Conservation (phyloP, 306 rosid genomes). For the Castanea crenata region DNA sequence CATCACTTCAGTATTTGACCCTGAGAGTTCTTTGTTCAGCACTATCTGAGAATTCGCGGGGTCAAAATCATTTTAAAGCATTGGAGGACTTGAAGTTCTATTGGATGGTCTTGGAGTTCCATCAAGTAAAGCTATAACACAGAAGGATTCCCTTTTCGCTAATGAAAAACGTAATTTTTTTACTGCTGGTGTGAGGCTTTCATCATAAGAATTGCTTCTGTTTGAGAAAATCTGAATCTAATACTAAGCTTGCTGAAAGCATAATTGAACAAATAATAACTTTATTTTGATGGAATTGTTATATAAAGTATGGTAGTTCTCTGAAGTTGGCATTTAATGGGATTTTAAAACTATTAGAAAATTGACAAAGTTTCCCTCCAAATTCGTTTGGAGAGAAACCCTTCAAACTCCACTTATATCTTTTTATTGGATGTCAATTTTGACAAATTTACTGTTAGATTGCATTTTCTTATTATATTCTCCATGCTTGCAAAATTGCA, state of each 20-base stretch:
- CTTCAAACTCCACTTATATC: too few relatives aligned
- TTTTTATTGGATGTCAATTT: too few relatives aligned
- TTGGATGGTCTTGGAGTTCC: slow-evolving; percentile 94
- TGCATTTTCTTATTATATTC: too few relatives aligned
- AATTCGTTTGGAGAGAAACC: too few relatives aligned
- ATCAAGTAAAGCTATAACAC: slow-evolving; percentile 55
- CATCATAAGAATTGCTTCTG: slow-evolving; percentile 1
- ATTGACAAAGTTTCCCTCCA: background rate
- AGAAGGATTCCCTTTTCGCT: slow-evolving; percentile 37
- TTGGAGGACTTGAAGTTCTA: slow-evolving; percentile 97
- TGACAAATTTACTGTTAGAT: too few relatives aligned
- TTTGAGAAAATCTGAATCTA: background rate
- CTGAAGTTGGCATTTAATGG: slow-evolving; percentile 1
- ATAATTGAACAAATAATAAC: background rate
- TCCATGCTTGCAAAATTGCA: too few relatives aligned
- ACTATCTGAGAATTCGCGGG: slow-evolving; percentile 79
- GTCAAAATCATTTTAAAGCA: slow-evolving; percentile 96
- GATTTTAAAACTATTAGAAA: background rate
- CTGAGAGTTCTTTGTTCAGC: slow-evolving; percentile 73
- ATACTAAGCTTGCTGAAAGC: background rate
- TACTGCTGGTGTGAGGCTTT: slow-evolving; percentile 4
- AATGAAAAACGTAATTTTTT: slow-evolving; percentile 53
- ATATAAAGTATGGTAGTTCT: background rate
- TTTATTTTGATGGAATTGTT: slow-evolving; percentile 12
- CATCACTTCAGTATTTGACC: slow-evolving; percentile 70